Evolutionary conservation across 106 monocot species (phyloP).

Genomic region (Phalaenopsis equestris): DNA sequence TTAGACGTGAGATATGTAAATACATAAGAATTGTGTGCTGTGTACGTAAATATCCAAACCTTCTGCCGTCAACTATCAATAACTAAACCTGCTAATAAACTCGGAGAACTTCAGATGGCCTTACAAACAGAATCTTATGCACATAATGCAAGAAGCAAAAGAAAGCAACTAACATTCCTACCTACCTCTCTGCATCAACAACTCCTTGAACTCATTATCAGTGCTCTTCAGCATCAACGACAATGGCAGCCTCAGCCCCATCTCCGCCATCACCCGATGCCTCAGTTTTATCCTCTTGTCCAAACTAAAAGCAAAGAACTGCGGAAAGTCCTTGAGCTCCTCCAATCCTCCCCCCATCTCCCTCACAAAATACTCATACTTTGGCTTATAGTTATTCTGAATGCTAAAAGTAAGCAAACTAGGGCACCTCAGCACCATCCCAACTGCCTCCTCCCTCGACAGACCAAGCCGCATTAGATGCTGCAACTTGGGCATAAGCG

Average conservation of each 20-base stretch:
- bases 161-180: neutral
- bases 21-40: no score
- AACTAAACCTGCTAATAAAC: neutral
- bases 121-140: neutral
- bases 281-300: constrained; percentile 83
- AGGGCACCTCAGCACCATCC: constrained; percentile 69
- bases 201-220: constrained; percentile 55
- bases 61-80: neutral
- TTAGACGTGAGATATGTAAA: no score
- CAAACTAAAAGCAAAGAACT: constrained; percentile 79
- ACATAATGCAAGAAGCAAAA: neutral
- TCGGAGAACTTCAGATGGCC: neutral
- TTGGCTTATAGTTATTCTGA: constrained; percentile 80
- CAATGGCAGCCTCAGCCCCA: constrained; percentile 38
- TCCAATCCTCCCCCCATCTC: constrained; percentile 44
- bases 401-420: constrained; percentile 81
- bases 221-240: constrained; percentile 65
- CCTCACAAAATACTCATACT: constrained; percentile 40
- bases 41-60: no score
- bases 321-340: constrained; percentile 83
- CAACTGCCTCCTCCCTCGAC: constrained; percentile 38
- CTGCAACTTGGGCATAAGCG: constrained; percentile 56
- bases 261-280: constrained; percentile 31
- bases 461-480: constrained; percentile 36
- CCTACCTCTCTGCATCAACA: constrained; percentile 18